These are phyloP conservation scores for Penicillium desertorum DNA, from an alignment of 495 filamentous ascomycete genomes.

Conservation along the genomic window DNA sequence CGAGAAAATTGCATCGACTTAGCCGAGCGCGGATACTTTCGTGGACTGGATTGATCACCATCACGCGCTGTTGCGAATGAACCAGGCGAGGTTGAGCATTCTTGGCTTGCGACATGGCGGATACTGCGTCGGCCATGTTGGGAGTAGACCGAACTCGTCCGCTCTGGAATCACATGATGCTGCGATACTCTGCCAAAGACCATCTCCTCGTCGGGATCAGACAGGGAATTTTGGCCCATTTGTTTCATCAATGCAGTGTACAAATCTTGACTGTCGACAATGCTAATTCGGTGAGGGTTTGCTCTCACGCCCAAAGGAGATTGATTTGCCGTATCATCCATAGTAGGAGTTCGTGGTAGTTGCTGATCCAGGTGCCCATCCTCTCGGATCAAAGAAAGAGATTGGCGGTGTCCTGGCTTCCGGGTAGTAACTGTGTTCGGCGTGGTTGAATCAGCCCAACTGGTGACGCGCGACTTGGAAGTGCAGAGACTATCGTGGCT, in stretches of 20 bases:
- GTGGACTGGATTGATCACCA: slow-evolving; percentile 27
- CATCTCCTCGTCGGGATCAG: slow-evolving; percentile 35
- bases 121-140: slow-evolving; percentile 33
- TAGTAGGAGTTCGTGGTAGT: slow-evolving; percentile 23
- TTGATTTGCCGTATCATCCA: slow-evolving; percentile 10
- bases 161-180: slow-evolving; percentile 35
- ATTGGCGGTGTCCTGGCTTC: slow-evolving; percentile 48
- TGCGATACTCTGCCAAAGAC: slow-evolving; percentile 34
- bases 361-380: slow-evolving; percentile 49
- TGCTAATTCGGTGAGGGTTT: slow-evolving; percentile 20
- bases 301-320: slow-evolving; percentile 18
- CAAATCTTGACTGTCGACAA: slow-evolving; percentile 62
- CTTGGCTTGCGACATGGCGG: slow-evolving; percentile 36
- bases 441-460: slow-evolving; percentile 68
- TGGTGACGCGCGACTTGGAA: slow-evolving; percentile 68
- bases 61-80: slow-evolving; percentile 35
- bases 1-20: slow-evolving; percentile 4
- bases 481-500: slow-evolving; percentile 52
- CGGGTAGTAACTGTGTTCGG: slow-evolving; percentile 47
- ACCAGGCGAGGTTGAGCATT: slow-evolving; percentile 31
- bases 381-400: slow-evolving; percentile 67
- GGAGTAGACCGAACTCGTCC: slow-evolving; percentile 29
- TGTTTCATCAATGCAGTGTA: slow-evolving; percentile 74
- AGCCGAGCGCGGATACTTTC: slow-evolving; percentile 7
- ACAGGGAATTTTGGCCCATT: slow-evolving; percentile 40